phyloP scores from a whole-genome alignment of 768 basidiomycete genomes.

The Phylloporus sp. region DNA sequence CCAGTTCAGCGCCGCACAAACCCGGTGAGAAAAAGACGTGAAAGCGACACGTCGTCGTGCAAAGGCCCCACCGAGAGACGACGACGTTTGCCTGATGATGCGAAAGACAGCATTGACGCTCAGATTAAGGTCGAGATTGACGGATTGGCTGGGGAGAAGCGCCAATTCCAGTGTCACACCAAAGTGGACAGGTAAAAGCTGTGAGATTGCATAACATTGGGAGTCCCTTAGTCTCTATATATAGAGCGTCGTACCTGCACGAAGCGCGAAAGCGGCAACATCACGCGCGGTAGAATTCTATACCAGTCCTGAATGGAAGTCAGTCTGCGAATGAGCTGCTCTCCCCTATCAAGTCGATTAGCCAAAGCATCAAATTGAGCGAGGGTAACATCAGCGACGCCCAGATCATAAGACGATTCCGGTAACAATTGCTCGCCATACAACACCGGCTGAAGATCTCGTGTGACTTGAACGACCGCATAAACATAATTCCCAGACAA shows the following conservation, averaged over 20 bases:
- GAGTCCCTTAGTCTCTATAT: constrained; percentile 2
- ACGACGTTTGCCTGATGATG: constrained; percentile 69
- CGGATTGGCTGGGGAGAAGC: constrained; percentile 45
- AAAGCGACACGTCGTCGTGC: constrained; percentile 81
- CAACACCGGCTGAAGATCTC: constrained; percentile 85
- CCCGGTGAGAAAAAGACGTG: constrained; percentile 84
- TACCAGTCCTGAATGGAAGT: constrained; percentile 42
- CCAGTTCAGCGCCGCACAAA: constrained; percentile 93
- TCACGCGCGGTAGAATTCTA: constrained; percentile 41
- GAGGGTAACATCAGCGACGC: constrained; percentile 79
- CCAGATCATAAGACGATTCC: constrained; percentile 63
- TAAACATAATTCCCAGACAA: constrained; percentile 86
- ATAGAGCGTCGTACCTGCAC: constrained; percentile 51
- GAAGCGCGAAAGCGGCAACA: constrained; percentile 72
- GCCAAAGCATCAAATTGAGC: constrained; percentile 75
- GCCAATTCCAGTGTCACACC: constrained; percentile 83
- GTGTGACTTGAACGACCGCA: constrained; percentile 84
- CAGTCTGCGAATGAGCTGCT: constrained; percentile 29
- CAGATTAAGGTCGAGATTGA: constrained; percentile 66
- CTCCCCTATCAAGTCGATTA: constrained; percentile 40
- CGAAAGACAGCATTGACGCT: constrained; percentile 83
- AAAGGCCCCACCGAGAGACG: constrained; percentile 43
- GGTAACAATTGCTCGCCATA: constrained; percentile 76
- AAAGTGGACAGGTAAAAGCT: constrained; percentile 57
- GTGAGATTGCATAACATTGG: constrained; percentile 12